Conservation (phyloP, 176 grass and related monocot species). For the Triticum monococcum region DNA sequence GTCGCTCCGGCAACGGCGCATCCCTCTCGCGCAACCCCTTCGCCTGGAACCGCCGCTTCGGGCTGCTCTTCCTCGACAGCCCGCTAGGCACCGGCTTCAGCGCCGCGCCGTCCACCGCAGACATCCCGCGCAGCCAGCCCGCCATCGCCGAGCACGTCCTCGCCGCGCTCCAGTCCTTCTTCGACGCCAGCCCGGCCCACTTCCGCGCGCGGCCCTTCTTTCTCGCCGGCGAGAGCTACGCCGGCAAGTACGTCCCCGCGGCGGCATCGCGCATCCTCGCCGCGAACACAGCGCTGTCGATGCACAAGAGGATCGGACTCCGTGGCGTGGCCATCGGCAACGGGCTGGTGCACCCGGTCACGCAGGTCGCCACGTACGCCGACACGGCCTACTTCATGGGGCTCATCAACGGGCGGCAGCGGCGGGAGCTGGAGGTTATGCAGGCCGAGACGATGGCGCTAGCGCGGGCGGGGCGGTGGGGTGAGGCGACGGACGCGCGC, state of each 20-base stretch:
- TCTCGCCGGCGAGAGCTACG: conserved; percentile 63
- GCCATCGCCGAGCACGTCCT: conserved; percentile 36
- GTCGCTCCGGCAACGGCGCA: conserved; percentile 1
- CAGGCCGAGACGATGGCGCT: conserved; percentile 19
- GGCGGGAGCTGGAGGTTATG: conserved; percentile 23
- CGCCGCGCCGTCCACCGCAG: neutral
- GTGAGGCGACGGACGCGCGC: conserved; percentile 39
- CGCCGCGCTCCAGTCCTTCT: conserved; percentile 36
- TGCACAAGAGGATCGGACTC: neutral
- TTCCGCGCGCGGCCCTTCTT: conserved; percentile 42
- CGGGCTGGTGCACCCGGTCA: conserved; percentile 49
- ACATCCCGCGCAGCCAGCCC: conserved; percentile 41
- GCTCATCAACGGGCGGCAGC: conserved; percentile 36
- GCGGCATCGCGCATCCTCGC: conserved; percentile 23
- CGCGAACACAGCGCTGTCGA: neutral
- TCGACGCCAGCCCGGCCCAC: neutral
- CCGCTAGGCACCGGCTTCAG: conserved; percentile 64
- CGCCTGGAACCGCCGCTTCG: conserved; percentile 55
- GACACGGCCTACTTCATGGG: conserved; percentile 50
- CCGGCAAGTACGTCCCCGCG: conserved; percentile 48
- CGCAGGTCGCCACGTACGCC: conserved; percentile 53
- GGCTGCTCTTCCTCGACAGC: conserved; percentile 63
- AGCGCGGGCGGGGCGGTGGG: conserved; percentile 9
- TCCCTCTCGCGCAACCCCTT: conserved; percentile 34
- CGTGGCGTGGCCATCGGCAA: conserved; percentile 50